Percentiles rank a stretch among this genome's conserved stretches.
Evolutionary conservation across 768 basidiomycete genomes (phyloP).

Genomic region (Hypsizygus marmoreus): DNA sequence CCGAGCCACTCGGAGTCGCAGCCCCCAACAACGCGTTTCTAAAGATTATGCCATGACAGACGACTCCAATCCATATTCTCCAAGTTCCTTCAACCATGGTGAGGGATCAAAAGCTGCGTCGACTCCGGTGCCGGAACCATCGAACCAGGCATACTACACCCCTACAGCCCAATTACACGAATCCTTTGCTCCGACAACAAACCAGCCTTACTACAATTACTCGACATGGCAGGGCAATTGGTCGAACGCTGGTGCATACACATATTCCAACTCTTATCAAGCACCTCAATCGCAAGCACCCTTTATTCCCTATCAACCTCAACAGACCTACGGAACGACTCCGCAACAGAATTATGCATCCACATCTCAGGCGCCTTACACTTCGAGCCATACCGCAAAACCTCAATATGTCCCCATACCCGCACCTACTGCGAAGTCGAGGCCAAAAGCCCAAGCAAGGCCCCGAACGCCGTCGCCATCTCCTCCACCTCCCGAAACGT

Average conservation of each 20-base stretch:
- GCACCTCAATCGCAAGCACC: constrained; percentile 1
- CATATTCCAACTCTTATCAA: constrained; percentile 5
- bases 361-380: no score
- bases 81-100: no score
- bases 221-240: constrained; percentile 14
- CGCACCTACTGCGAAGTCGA: constrained; percentile 3
- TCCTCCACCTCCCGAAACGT: constrained; percentile 36
- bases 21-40: no score
- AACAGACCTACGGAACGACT: neutral
- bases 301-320: constrained; percentile 9
- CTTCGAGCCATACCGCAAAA: no score
- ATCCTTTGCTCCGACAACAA: no score
- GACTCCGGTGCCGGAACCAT: no score
- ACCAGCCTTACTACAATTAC: constrained; percentile 15
- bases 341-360: neutral
- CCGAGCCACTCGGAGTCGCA: no score
- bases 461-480: constrained; percentile 38
- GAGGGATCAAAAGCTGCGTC: no score
- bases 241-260: constrained; percentile 2
- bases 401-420: constrained; percentile 1
- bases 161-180: no score
- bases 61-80: no score
- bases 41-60: no score
- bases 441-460: constrained; percentile 6
- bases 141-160: no score